A percentile compares a stretch with the other conserved stretches of the same genome.
Conservation (phyloP, 768 basidiomycete genomes). For the Erythrobasidium yunnanense region DNA sequence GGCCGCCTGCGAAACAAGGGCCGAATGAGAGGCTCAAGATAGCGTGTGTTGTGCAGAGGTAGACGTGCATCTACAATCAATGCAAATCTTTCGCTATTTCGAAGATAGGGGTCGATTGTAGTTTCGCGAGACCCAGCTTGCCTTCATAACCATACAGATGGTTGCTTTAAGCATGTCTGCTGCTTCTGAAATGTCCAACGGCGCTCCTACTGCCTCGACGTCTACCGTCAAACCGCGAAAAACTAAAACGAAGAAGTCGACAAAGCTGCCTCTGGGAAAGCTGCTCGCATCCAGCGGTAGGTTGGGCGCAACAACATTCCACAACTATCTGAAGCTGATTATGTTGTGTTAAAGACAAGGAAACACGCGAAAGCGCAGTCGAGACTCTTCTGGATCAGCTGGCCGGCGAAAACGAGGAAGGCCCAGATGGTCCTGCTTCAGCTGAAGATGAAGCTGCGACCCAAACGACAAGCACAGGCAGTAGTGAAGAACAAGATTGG, state of each 20-base stretch:
- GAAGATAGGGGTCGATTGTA: too few species aligned
- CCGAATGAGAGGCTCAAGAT: conserved; percentile 1
- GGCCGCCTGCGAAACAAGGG: not conserved
- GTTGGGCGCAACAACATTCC: conserved; percentile 28
- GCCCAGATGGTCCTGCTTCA: conserved; percentile 3
- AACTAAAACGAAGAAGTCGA: not conserved
- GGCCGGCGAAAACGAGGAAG: conserved; percentile 5
- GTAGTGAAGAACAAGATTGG: conserved; percentile 25
- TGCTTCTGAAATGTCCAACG: too few species aligned
- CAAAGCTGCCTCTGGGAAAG: conserved; percentile 63
- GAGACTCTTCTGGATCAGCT: conserved; percentile 41
- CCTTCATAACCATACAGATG: too few species aligned
- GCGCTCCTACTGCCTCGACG: too few species aligned
- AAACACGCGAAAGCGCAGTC: conserved; percentile 80
- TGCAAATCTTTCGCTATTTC: too few species aligned
- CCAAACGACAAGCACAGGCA: too few species aligned
- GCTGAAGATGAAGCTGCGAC: not conserved
- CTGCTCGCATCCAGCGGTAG: conserved; percentile 82
- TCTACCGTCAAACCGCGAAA: too few species aligned
- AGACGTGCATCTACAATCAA: too few species aligned
- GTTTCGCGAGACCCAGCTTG: too few species aligned
- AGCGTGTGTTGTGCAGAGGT: not conserved
- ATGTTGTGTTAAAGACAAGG: conserved; percentile 54
- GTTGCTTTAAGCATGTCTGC: too few species aligned
- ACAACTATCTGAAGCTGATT: conserved; percentile 3